Evolutionary conservation across 73 alveolate genomes (phyloP), one percentile per base, ranked within the genome.

Genomic region (Blepharisma stoltei): DNA sequence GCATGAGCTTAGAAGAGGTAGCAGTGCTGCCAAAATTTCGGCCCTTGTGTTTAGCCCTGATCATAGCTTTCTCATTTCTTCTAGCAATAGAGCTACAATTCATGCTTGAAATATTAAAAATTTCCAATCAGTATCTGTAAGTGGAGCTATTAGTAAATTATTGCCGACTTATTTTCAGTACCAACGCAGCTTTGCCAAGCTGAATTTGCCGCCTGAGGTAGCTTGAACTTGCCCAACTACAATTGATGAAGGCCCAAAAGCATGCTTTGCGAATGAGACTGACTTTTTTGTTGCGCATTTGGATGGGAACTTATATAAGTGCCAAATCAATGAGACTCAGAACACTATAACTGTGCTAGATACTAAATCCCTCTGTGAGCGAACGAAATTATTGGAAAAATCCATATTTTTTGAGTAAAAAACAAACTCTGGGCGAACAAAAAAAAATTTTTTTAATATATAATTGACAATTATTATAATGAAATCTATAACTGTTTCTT

Each of bases 1-100:
- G 4, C 46, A 60, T 60, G 73, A 60, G 23, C 73, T 60, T 14
- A 14, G 73, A 60, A 60, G 73, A 60, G 73, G 73, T 9, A 18
- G 46, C 11, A 14, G 46, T 2, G 45, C 73, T 20, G 73, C 73
- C 18, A 60, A 38, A 25, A 60, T 60, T 20, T 14, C 73, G 2
- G 0, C 73, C 23, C 38, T 60, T 9, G 37, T 38, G 14, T 60
- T 60, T 25, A 60, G 73, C 46, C 73, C 73, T 14, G 45, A 25
- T 9, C n/a, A 25, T n/a, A 60, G 23, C 45, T 60, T 60, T 60
- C 23, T 60, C 2, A 60, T 60, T 18, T n/a, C 73, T 5, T 1
- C 73, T 25, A 60, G 73, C 5, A 60, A 60, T 5, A 60, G 23
- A 25, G 23, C 18, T 4, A 60, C 73, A 5, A 60, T 60, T 20